Base-by-base conservation (phyloP, 1,139 yeast genomes). In the Sugiyamaella xylanicola region DNA sequence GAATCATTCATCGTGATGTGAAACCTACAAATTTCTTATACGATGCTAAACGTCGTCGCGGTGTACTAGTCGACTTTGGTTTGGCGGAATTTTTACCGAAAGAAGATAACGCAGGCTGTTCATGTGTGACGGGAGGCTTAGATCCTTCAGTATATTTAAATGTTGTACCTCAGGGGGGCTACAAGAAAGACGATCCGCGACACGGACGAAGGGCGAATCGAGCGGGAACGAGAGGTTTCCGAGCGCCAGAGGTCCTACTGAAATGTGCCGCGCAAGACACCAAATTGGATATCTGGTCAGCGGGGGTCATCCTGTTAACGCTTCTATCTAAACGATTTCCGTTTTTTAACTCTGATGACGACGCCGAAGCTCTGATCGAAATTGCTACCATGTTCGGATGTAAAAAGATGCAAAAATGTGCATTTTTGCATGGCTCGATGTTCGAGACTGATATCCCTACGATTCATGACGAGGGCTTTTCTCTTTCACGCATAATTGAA, bases 151-250 rank as follows among this genome's bases (percentile, higher is more conserved):
- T 61, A 49, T 46, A 51, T 54, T 48, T 57, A 29, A 47, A 57
- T 35, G 51, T 58, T n/a, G 58, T 56, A 72, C 56, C 59, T 17
- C 68, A 66, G 51, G 66, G 63, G 2, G 75, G 74, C 1, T 70
- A 68, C 55, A 64, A 66, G 37, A 66, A 66, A 52, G 72, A 69
- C 35, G 77, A 74, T 56, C 56, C 60, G 19, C 66, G 98, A 59
- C 90, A 96, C 1, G 91, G 95, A 1, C 80, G 96, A 66, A 79
- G 99, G 58, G 98, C 98, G 1, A 93, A 93, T 67, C 83, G 99
- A 65, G 99, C 99, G 0, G 99, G 99, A 1, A 95, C 99, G 0
- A 80, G 99, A 64, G 98, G 98, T 0, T 91, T 91, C 68, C 79
- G 98, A 62, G 97, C 98, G 0, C 97, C 97, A 0, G 98, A 91